Percentiles rank a stretch among this genome's conserved stretches.
These are phyloP conservation scores for Ophiosphaerella korrae DNA, from an alignment of 2,329 filamentous ascomycete genomes.

Conservation along the genomic window DNA sequence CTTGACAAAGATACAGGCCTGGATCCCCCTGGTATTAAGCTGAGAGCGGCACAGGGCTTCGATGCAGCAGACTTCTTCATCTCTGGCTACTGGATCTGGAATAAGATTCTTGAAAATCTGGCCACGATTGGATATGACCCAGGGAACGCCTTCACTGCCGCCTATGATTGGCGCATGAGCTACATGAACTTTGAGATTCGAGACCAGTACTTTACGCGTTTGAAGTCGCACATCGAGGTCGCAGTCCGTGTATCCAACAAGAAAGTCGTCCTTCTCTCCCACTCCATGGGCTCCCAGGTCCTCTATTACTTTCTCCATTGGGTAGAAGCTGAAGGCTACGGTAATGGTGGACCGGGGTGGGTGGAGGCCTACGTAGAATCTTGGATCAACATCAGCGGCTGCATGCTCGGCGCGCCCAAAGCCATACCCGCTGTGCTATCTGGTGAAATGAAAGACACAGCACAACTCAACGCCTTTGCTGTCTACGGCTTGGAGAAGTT, in stretches of 20 bases:
- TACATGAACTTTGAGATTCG: slow-evolving; percentile 87
- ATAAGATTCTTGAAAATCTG: slow-evolving; percentile 96
- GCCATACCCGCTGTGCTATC: slow-evolving; percentile 88
- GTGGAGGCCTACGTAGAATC: slow-evolving; percentile 88
- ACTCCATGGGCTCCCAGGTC: slow-evolving; percentile 98
- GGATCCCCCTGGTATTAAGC: slow-evolving; percentile 86
- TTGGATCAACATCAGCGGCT: slow-evolving; percentile 98
- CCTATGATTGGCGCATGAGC: slow-evolving; percentile 90
- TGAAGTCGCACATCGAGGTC: slow-evolving; percentile 90
- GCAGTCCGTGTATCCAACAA: slow-evolving; percentile 73
- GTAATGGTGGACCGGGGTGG: slow-evolving; percentile 83
- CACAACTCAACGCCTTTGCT: slow-evolving; percentile 92
- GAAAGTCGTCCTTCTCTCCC: slow-evolving; percentile 86
- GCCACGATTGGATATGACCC: slow-evolving; percentile 96
- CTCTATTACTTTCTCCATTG: slow-evolving; percentile 82
- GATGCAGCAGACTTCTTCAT: slow-evolving; percentile 97
- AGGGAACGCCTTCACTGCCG: slow-evolving; percentile 70
- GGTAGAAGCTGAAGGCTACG: slow-evolving; percentile 79
- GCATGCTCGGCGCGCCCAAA: slow-evolving; percentile 95
- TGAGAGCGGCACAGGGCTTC: slow-evolving; percentile 93
- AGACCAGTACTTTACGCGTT: slow-evolving; percentile 90
- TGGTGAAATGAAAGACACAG: slow-evolving; percentile 98
- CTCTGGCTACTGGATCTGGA: slow-evolving; percentile 96
- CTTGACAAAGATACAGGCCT: slow-evolving; percentile 88
- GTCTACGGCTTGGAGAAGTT: slow-evolving; percentile 98